Conservation (phyloP, 2,329 filamentous ascomycete genomes). For the Huntiella bhutanensis region DNA sequence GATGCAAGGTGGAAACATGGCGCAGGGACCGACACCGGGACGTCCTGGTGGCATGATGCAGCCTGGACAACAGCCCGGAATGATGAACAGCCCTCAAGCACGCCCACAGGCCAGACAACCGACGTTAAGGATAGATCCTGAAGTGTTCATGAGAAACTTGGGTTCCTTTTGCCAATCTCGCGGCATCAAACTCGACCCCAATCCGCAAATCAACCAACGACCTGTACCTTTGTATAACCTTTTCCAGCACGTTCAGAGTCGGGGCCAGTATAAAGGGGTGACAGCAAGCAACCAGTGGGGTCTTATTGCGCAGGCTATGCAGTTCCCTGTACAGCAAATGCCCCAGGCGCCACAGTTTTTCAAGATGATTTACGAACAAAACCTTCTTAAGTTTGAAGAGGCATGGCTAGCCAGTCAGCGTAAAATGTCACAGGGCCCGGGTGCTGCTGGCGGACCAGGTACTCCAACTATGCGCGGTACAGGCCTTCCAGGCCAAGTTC, state of each 20-base stretch:
- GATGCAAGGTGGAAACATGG: constrained; percentile 27
- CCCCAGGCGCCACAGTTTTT: constrained; percentile 52
- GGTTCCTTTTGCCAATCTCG: constrained; percentile 59
- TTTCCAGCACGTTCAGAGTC: constrained; percentile 55
- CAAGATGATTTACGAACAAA: constrained; percentile 54
- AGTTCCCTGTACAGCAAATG: constrained; percentile 41
- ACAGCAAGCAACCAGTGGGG: constrained; percentile 54
- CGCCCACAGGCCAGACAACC: constrained; percentile 28
- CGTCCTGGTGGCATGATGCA: constrained; percentile 12
- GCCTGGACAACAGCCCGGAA: background rate
- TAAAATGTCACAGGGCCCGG: constrained; percentile 22
- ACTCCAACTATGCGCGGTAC: constrained; percentile 17
- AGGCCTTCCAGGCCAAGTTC: constrained; percentile 12
- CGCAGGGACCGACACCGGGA: constrained; percentile 16
- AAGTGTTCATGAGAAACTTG: constrained; percentile 59
- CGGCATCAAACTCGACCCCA: constrained; percentile 53
- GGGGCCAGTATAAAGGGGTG: constrained; percentile 60
- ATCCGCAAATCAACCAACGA: constrained; percentile 55
- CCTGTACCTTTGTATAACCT: constrained; percentile 57
- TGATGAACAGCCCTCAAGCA: constrained; percentile 15
- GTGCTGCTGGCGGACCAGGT: constrained; percentile 3
- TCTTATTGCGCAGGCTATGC: constrained; percentile 45
- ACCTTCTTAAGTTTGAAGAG: constrained; percentile 60
- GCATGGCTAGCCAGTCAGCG: constrained; percentile 38
- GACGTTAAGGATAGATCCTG: constrained; percentile 31